Conservation (phyloP, 371 early-diverging fungal species). For the Mucor indicus region DNA sequence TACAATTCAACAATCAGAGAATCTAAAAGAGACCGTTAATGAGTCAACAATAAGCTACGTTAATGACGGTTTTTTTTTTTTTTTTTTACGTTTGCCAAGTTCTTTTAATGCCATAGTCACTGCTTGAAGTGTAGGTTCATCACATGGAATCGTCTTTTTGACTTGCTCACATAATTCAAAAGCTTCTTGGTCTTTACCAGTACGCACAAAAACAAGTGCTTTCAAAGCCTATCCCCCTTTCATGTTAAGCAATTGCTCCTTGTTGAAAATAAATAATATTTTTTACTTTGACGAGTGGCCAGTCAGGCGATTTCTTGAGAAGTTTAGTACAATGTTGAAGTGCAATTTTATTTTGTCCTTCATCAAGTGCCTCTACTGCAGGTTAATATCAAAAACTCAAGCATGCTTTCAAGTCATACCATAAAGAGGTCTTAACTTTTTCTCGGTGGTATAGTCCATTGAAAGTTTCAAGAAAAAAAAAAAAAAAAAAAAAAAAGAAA, state of each 20-base stretch:
- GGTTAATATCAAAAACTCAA: not conserved
- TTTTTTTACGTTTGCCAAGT: conserved; percentile 54
- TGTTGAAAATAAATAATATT: not conserved
- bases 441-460: conserved; percentile 43
- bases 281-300: conserved; percentile 62
- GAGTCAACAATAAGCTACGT: not conserved
- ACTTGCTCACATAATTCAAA: conserved; percentile 69
- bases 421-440: conserved; percentile 47
- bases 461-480: too few relatives aligned
- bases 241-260: too few relatives aligned
- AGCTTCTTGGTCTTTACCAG: conserved; percentile 70
- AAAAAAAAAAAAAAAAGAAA: not conserved
- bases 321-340: conserved; percentile 65
- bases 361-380: conserved; percentile 70
- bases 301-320: conserved; percentile 69
- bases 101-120: conserved; percentile 67
- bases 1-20: conserved; percentile 71
- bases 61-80: not conserved
- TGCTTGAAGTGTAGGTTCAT: conserved; percentile 74
- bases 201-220: conserved; percentile 69
- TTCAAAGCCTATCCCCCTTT: conserved; percentile 93
- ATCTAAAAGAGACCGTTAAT: conserved; percentile 46
- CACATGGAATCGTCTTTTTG: conserved; percentile 63
- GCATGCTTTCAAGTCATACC: conserved; percentile 20
- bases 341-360: conserved; percentile 67